These are phyloP conservation scores for Solanum bulbocastanum DNA, from an alignment of 257 asterid genomes.

Conservation along the genomic window DNA sequence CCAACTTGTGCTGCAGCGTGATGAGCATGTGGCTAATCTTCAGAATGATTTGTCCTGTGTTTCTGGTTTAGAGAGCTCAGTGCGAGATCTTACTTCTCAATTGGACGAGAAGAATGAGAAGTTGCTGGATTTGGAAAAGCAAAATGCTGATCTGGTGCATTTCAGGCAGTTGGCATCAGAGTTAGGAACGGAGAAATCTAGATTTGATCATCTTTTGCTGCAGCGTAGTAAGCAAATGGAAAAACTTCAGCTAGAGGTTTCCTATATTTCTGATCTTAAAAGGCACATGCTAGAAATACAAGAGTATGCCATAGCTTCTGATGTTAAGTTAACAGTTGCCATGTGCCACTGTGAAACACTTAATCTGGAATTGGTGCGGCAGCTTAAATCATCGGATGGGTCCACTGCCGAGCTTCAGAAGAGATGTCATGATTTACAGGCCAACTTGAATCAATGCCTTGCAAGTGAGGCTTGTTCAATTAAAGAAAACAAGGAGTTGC, in stretches of 20 bases:
- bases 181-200: conserved; percentile 55
- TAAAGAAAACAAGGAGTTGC: conserved; percentile 34
- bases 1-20: conserved; percentile 37
- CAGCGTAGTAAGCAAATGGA: conserved; percentile 34
- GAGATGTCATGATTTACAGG: conserved; percentile 30
- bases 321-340: conserved; percentile 43
- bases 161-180: conserved; percentile 38
- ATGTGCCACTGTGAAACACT: conserved; percentile 32
- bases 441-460: conserved; percentile 24
- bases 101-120: conserved; percentile 31
- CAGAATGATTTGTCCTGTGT: conserved; percentile 19
- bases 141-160: conserved; percentile 40
- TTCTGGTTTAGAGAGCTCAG: conserved; percentile 34
- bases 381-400: conserved; percentile 34
- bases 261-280: conserved; percentile 36
- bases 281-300: conserved; percentile 41
- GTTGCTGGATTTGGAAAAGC: conserved; percentile 26
- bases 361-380: conserved; percentile 27
- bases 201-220: conserved; percentile 34
- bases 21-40: conserved; percentile 27
- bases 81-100: conserved; percentile 44
- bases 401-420: conserved; percentile 31
- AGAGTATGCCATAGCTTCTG: conserved; percentile 37
- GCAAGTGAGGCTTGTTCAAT: conserved; percentile 38
- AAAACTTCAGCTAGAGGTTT: conserved; percentile 26